phyloP scores from a whole-genome alignment of 106 monocot genomes.

The Ottelia alismoides region DNA sequence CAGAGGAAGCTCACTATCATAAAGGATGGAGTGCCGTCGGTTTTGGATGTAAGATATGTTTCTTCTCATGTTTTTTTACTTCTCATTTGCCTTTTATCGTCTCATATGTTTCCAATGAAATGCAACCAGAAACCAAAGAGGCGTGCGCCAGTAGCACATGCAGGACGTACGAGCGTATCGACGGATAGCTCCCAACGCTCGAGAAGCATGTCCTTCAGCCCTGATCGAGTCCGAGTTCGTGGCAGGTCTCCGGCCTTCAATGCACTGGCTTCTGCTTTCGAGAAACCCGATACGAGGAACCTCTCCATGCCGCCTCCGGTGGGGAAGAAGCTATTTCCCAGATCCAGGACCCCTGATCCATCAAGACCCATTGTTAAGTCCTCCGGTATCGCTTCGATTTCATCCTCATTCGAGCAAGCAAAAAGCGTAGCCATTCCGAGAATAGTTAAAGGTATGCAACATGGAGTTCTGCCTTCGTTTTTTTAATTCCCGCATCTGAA shows the following conservation, averaged over 20 bases:
- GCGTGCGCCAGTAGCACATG: constrained; percentile 33
- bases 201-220: constrained; percentile 85
- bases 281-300: constrained; percentile 63
- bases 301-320: constrained; percentile 86
- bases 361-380: constrained; percentile 29
- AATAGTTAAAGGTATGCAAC: constrained; percentile 38
- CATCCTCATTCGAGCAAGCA: constrained; percentile 48
- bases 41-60: too few relatives aligned
- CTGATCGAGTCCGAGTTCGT: constrained; percentile 54
- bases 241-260: constrained; percentile 90
- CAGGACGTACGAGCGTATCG: constrained; percentile 49
- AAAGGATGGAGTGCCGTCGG: too few relatives aligned
- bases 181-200: constrained; percentile 61
- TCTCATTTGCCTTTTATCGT: too few relatives aligned
- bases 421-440: constrained; percentile 24
- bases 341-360: constrained; percentile 30
- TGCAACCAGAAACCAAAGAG: constrained; percentile 85
- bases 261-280: constrained; percentile 72
- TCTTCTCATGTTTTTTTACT: too few relatives aligned
- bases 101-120: too few relatives aligned
- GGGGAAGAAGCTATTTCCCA: constrained; percentile 48
- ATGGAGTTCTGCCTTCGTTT: too few relatives aligned
- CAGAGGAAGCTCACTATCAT: too few relatives aligned
- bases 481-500: too few relatives aligned
- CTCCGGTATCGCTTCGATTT: constrained; percentile 39